A percentile compares a stretch with the other conserved stretches of the same genome.
These are phyloP conservation scores for Metrosideros polymorpha DNA, from an alignment of 441 rosid genomes.

Conservation along the genomic window DNA sequence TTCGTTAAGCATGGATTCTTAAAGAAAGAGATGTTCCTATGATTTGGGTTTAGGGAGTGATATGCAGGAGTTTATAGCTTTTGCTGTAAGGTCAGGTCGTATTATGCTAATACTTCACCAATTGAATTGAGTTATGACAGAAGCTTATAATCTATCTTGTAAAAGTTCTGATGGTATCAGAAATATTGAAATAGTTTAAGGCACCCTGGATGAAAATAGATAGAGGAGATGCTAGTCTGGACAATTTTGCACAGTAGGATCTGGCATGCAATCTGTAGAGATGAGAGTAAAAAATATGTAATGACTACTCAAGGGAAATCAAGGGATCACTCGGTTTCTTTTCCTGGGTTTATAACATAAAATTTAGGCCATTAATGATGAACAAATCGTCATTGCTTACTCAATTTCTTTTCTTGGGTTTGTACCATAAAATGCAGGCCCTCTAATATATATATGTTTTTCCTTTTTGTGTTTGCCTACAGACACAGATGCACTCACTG, in stretches of 20 bases:
- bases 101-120: not conserved
- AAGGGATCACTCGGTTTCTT: not conserved
- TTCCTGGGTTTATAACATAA: not conserved
- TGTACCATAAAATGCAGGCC: not conserved
- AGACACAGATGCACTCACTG: conserved; percentile 83
- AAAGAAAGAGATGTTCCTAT: not conserved
- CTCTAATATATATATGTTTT: not conserved
- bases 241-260: not conserved
- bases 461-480: conserved; percentile 14
- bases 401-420: not conserved
- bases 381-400: not conserved
- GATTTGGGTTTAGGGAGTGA: not conserved
- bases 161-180: not conserved
- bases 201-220: not conserved
- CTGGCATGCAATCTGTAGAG: not conserved
- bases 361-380: not conserved
- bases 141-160: not conserved
- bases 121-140: not conserved
- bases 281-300: not conserved
- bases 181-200: not conserved
- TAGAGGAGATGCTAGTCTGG: not conserved
- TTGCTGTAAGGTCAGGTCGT: not conserved
- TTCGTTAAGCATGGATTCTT: not conserved
- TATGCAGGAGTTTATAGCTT: not conserved
- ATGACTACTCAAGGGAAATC: not conserved